Conservation (phyloP, 2,329 filamentous ascomycete species). For the Byssothecium circinans region DNA sequence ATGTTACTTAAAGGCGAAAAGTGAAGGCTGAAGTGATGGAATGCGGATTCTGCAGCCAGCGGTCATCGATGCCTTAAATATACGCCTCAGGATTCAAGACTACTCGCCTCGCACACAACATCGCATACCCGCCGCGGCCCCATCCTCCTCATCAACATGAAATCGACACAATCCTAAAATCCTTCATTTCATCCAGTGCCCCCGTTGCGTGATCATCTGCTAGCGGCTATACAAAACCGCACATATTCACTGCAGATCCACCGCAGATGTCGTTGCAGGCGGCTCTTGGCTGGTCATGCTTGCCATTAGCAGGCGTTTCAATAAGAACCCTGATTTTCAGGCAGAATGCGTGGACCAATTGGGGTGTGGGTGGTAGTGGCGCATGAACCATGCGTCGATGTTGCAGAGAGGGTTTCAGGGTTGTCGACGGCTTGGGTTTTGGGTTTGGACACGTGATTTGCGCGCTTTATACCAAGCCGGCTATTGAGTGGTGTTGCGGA, state of each 20-base stretch:
- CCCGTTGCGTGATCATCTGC: slow-evolving; percentile 18
- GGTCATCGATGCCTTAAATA: background rate
- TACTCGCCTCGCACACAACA: too few species aligned
- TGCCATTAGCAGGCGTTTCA: slow-evolving; percentile 2
- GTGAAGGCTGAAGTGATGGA: slow-evolving; percentile 5
- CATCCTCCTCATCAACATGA: background rate
- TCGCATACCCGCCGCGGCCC: background rate
- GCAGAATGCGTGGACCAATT: slow-evolving; percentile 6
- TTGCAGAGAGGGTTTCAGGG: slow-evolving; percentile 3
- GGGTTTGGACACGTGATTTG: background rate
- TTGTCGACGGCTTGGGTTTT: background rate
- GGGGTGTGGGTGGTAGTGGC: background rate
- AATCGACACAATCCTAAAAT: background rate
- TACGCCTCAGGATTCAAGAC: too few species aligned
- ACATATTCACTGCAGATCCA: background rate
- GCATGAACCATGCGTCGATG: slow-evolving; percentile 10
- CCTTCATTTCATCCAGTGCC: slow-evolving; percentile 13
- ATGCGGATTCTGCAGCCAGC: slow-evolving; percentile 4
- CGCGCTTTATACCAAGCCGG: background rate
- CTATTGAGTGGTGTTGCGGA: too few species aligned
- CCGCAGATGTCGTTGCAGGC: slow-evolving; percentile 5
- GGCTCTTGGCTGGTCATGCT: background rate
- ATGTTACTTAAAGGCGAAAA: slow-evolving; percentile 4
- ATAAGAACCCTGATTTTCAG: slow-evolving; percentile 6
- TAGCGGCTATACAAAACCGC: background rate